A percentile compares a stretch with the other conserved stretches of the same genome.
These are phyloP conservation scores for Ceratopteris richardii DNA, from an alignment of 75 land plant genomes.

Conservation along the genomic window DNA sequence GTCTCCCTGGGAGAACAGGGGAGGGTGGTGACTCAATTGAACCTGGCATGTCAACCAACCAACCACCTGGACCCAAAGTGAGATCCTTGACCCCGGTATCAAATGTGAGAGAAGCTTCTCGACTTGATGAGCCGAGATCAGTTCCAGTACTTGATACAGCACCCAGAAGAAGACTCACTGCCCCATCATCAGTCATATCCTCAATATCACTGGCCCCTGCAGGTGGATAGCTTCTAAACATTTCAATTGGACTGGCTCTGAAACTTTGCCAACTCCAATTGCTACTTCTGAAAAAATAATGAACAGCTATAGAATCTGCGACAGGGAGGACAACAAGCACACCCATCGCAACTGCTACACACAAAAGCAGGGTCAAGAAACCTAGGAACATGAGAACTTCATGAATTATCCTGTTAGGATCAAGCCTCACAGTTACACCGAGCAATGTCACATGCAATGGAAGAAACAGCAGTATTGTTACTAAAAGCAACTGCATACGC, in stretches of 20 bases:
- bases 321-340: conserved; percentile 61
- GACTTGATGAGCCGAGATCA: no score
- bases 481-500: conserved; percentile 59
- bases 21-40: neutral
- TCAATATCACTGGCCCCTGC: no score
- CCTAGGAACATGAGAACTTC: conserved; percentile 53
- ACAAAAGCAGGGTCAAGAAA: conserved; percentile 42
- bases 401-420: conserved; percentile 28
- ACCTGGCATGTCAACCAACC: conserved; percentile 1
- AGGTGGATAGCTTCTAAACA: no score
- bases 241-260: no score
- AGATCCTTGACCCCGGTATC: neutral
- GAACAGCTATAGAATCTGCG: conserved; percentile 50
- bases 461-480: conserved; percentile 48
- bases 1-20: no score
- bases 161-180: no score
- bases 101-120: neutral
- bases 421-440: conserved; percentile 68
- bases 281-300: conserved; percentile 9
- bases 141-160: no score
- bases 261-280: no score
- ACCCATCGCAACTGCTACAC: conserved; percentile 41
- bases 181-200: no score
- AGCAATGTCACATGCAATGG: conserved; percentile 69
- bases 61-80: conserved; percentile 3